Base-by-base conservation (phyloP, 352 stramenopile genomes). In the Phytopythium oedochilum region DNA sequence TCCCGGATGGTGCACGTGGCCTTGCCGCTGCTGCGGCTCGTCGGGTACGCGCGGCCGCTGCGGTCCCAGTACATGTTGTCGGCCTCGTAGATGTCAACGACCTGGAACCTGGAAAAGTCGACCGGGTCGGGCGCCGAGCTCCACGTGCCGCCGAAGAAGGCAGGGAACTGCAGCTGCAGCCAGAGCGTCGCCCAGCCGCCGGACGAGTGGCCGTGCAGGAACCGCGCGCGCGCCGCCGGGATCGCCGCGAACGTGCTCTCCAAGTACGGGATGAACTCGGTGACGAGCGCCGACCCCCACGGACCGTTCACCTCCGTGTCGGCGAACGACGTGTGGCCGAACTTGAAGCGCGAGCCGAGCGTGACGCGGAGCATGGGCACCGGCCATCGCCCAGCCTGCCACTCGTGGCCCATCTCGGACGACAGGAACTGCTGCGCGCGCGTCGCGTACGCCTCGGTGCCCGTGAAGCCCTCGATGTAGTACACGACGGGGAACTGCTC, bases 401-500 rank as follows among this genome's bases (percentile, higher is more conserved):
- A 91, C 11, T 71, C 57, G 3, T 68, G 51, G 2, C 81, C 81
- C 68, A 89, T 83, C 29, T 88, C 78, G 0, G 78, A 89, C 12
- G 68, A 60, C 32, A 91, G 51, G 60, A 91, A 91, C 2, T 49
- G 66, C 38, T 77, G 66, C 1, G 78, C 81, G n/a, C 81, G 75
- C 44, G 76, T 72, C 4, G 71, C 74, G 60, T 88, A 88, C 35
- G 61, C 66, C 55, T 88, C 78, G 0, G 78, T 86, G 20, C 81
- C 81, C 15, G 73, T 86, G 53, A 89, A 91, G 7, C 81, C 81
- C 68, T 91, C 81, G 45, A 91, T 81, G 58, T 88, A 89, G 72
- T 86, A 91, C 12, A 91, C 74, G 4, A 75, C 83, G 3, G 81
- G 78, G 50, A 76, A 86, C n/a, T 59, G 55, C 17, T 23, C 46